phyloP scores from a whole-genome alignment of 2,329 filamentous ascomycete genomes.

The Hypoxylon sp. region DNA sequence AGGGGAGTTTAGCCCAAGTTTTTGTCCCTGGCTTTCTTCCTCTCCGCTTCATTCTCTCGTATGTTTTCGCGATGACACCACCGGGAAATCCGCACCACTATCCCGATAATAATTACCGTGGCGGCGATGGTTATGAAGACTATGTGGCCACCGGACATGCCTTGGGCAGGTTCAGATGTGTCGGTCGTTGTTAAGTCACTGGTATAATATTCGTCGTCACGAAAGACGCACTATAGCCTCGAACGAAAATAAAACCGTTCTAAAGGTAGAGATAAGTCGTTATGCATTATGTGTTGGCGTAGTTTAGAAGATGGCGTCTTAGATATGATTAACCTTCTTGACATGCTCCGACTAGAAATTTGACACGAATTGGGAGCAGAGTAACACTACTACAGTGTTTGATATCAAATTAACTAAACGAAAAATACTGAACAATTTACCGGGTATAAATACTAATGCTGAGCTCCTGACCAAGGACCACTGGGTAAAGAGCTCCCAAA shows the following conservation, averaged over 20 bases:
- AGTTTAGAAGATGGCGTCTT: not conserved
- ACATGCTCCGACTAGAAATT: not conserved
- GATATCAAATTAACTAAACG: not conserved
- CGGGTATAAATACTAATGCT: slow-evolving; percentile 17
- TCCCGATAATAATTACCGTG: not conserved
- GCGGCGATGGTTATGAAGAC: not conserved
- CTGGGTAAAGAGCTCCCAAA: not conserved
- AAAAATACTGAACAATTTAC: not conserved
- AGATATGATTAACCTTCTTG: not conserved
- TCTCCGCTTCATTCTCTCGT: slow-evolving; percentile 2
- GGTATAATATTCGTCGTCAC: not conserved
- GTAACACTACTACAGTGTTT: not conserved
- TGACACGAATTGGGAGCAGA: not conserved
- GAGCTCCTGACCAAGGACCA: not conserved
- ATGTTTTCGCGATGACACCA: not conserved
- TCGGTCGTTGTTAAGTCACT: not conserved
- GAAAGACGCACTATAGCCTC: not conserved
- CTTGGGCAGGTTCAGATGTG: not conserved
- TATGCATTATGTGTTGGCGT: not conserved
- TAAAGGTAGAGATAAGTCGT: not conserved
- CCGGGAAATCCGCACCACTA: not conserved
- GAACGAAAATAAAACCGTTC: not conserved
- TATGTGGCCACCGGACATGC: not conserved
- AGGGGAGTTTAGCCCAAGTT: not conserved
- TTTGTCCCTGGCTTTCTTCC: not conserved